phyloP scores from a whole-genome alignment of 305 asterid species.

The Lippia alba region DNA sequence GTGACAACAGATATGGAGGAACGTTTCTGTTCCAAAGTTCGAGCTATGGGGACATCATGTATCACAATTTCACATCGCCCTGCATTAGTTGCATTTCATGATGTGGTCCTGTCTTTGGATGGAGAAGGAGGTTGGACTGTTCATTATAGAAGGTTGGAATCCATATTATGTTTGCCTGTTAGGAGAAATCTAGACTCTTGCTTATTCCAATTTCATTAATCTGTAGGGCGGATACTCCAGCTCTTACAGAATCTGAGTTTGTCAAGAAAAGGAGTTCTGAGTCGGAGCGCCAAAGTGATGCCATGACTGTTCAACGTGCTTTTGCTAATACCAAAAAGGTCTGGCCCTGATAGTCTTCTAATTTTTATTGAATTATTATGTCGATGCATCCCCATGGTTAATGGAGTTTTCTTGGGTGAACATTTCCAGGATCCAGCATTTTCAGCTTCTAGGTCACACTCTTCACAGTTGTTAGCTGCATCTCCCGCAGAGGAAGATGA shows the following conservation, averaged over 20 bases:
- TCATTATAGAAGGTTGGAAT: slow-evolving; percentile 71
- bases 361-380: slow-evolving; percentile 26
- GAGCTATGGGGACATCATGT: slow-evolving; percentile 99
- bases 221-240: slow-evolving; percentile 72
- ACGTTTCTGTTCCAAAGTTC: slow-evolving; percentile 94
- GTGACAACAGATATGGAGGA: slow-evolving; percentile 99
- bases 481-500: slow-evolving; percentile 57
- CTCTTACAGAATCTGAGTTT: slow-evolving; percentile 60
- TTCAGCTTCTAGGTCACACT: slow-evolving; percentile 72
- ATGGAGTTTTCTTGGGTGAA: slow-evolving; percentile 37
- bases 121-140: slow-evolving; percentile 99
- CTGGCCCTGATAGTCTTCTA: slow-evolving; percentile 29
- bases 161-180: background rate
- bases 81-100: slow-evolving; percentile 98
- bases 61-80: slow-evolving; percentile 99
- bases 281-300: slow-evolving; percentile 88
- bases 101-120: slow-evolving; percentile 93
- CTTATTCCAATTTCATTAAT: slow-evolving; percentile 31
- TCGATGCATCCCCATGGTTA: slow-evolving; percentile 31
- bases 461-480: slow-evolving; percentile 70
- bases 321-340: slow-evolving; percentile 85
- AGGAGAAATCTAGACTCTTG: slow-evolving; percentile 12
- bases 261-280: slow-evolving; percentile 55
- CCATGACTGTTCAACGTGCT: slow-evolving; percentile 91
- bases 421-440: slow-evolving; percentile 69